Conservation (phyloP, 331 rosid genomes). For the Rosa hybrid region DNA sequence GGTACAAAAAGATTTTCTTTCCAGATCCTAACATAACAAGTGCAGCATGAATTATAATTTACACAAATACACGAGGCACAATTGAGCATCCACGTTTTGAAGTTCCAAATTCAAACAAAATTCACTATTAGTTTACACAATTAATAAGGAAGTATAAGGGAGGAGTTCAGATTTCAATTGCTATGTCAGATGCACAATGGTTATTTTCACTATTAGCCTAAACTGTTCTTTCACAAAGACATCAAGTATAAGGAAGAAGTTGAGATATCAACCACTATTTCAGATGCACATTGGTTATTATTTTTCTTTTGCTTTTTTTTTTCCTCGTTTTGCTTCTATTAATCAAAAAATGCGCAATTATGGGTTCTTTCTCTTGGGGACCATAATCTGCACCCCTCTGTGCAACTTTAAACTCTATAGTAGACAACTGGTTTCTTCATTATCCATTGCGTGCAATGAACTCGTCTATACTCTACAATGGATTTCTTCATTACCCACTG, state of each 20-base stretch:
- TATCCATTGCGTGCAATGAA: background rate
- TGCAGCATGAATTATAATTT: background rate
- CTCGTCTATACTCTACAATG: background rate
- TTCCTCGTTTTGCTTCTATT: background rate
- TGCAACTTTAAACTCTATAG: background rate
- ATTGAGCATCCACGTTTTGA: background rate
- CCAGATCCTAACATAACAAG: background rate
- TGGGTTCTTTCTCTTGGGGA: background rate
- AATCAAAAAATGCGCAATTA: background rate
- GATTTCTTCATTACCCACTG: background rate
- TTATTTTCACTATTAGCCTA: background rate
- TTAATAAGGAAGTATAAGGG: too few relatives aligned
- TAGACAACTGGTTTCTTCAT: background rate
- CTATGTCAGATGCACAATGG: background rate
- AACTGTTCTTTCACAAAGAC: background rate
- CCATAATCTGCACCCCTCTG: background rate
- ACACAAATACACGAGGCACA: background rate
- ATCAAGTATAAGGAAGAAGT: background rate
- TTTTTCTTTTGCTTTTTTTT: background rate
- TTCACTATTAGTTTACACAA: too few relatives aligned
- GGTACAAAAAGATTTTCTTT: background rate
- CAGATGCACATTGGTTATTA: background rate
- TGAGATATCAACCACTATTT: background rate
- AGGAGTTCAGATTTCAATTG: background rate
- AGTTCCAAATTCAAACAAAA: background rate